Percentiles rank a stretch among this genome's conserved stretches.
phyloP scores from a whole-genome alignment of 495 filamentous ascomycete genomes.

The Tuber microsphaerosporum region DNA sequence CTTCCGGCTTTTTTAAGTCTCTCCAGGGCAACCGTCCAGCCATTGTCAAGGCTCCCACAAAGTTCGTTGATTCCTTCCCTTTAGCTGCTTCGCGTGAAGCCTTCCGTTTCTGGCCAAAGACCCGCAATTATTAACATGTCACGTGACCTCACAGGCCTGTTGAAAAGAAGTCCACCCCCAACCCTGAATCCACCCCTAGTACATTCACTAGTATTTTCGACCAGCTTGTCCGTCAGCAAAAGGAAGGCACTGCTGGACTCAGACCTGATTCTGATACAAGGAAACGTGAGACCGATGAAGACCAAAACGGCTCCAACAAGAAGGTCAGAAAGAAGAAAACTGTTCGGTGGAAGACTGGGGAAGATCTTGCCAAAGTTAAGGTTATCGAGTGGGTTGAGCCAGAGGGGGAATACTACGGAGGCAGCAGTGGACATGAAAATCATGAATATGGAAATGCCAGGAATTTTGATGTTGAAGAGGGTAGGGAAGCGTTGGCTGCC shows the following conservation, averaged over 20 bases:
- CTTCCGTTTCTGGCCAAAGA: slow-evolving; percentile 27
- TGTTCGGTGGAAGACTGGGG: slow-evolving; percentile 41
- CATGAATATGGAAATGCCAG: slow-evolving; percentile 39
- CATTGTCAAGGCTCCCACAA: slow-evolving; percentile 36
- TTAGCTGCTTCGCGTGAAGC: slow-evolving; percentile 24
- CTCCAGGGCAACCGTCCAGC: slow-evolving; percentile 36
- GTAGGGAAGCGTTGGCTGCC: slow-evolving; percentile 39
- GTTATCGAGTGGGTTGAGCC: slow-evolving; percentile 41
- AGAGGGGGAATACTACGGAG: slow-evolving; percentile 42
- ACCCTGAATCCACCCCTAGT: slow-evolving; percentile 19
- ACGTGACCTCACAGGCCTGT: slow-evolving; percentile 39
- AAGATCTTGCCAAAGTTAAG: slow-evolving; percentile 39
- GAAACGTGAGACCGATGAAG: slow-evolving; percentile 35
- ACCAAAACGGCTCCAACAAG: slow-evolving; percentile 38
- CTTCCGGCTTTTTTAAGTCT: slow-evolving; percentile 41
- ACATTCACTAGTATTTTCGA: slow-evolving; percentile 42
- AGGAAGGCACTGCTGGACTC: slow-evolving; percentile 33
- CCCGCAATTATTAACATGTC: slow-evolving; percentile 33
- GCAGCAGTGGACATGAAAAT: slow-evolving; percentile 38
- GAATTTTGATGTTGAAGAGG: slow-evolving; percentile 40
- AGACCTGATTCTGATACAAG: slow-evolving; percentile 35
- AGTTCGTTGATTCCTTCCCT: slow-evolving; percentile 37
- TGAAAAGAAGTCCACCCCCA: slow-evolving; percentile 35
- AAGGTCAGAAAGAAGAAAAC: slow-evolving; percentile 42
- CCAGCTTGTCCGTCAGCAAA: slow-evolving; percentile 39